Evolutionary conservation across 1,139 yeast species (phyloP).

Genomic region (Hyphopichia burtonii): DNA sequence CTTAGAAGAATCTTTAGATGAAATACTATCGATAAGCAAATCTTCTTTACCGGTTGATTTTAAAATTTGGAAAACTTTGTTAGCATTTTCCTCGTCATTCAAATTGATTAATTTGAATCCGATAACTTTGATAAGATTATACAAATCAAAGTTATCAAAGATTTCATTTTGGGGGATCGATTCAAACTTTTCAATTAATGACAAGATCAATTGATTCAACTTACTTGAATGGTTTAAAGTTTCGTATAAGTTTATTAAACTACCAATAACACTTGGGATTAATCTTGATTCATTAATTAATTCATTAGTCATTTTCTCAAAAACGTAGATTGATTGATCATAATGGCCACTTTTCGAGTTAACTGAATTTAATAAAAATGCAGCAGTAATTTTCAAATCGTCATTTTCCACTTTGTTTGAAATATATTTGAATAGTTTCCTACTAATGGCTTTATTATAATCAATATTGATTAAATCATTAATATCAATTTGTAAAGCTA

Average conservation of each 20-base stretch:
- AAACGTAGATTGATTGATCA: constrained; percentile 44
- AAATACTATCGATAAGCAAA: constrained; percentile 30
- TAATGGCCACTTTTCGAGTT: constrained; percentile 36
- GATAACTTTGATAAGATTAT: constrained; percentile 44
- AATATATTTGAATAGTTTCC: constrained; percentile 27
- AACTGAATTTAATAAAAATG: constrained; percentile 47
- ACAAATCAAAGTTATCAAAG: constrained; percentile 19
- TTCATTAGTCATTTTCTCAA: constrained; percentile 33
- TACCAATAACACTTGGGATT: constrained; percentile 45
- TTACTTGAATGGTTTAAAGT: constrained; percentile 21
- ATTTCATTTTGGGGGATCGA: constrained; percentile 14
- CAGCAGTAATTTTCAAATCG: constrained; percentile 28
- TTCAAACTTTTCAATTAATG: constrained; percentile 19
- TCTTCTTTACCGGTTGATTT: constrained; percentile 26
- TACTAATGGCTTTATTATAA: constrained; percentile 15
- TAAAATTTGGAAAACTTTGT: constrained; percentile 32
- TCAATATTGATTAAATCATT: constrained; percentile 23
- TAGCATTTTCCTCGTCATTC: constrained; percentile 27
- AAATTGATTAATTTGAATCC: constrained; percentile 46
- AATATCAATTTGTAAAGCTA: constrained; percentile 26
- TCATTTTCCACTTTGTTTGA: constrained; percentile 6
- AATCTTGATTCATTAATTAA: constrained; percentile 8
- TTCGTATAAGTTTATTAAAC: constrained; percentile 50
- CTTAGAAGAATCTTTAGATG: constrained; percentile 17
- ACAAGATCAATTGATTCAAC: constrained; percentile 24